Base-by-base conservation (phyloP, 371 early-diverging fungal species). In the Capillidium rhysosporum region DNA sequence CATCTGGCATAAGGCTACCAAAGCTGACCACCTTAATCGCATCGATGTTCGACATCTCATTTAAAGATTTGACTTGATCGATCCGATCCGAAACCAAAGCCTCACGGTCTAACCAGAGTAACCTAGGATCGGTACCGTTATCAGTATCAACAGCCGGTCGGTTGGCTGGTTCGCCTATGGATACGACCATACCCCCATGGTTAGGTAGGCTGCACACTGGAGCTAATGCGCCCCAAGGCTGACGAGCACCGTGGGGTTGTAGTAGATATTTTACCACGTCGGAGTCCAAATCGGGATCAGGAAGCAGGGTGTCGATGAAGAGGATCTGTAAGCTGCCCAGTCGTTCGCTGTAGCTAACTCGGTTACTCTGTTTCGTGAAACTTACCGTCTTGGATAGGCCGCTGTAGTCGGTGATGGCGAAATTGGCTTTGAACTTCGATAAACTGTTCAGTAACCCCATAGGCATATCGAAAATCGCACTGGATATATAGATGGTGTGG, bases 131-230 rank as follows among this genome's bases (percentile, higher is more conserved):
- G 18, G 63, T 34, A 40, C 57, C 61, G n/a, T 58, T 59, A 54
- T 21, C 64, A 53, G 20, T 54, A 34, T 46, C 5, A 7, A 12
- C 7, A 34, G 7, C 34, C 7, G 34, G 12, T 4, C 34, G 34
- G 12, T 34, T 34, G 21, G 14, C 20, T 26, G 58, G 53, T 49
- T 76, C 74, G 25, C 77, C 60, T 57, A 78, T 69, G 43, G 71
- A 63, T 47, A 86, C 55, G 30, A 86, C 69, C 66, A 79, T 72
- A 9, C 86, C 84, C 52, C 81, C 85, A 49, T 84, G 79, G 56
- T 84, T 84, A 0, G 80, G 71, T 16, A 84, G 62, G 40, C 81
- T 78, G 23, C 73, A 72, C 47, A 84, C 66, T 0, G 85, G 77
- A 4, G 79, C 77, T 2, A 86, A 62, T 0, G 80, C 76, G 7